Conservation (phyloP, 2,329 filamentous ascomycete species). For the Gaeumannomyces sp. region DNA sequence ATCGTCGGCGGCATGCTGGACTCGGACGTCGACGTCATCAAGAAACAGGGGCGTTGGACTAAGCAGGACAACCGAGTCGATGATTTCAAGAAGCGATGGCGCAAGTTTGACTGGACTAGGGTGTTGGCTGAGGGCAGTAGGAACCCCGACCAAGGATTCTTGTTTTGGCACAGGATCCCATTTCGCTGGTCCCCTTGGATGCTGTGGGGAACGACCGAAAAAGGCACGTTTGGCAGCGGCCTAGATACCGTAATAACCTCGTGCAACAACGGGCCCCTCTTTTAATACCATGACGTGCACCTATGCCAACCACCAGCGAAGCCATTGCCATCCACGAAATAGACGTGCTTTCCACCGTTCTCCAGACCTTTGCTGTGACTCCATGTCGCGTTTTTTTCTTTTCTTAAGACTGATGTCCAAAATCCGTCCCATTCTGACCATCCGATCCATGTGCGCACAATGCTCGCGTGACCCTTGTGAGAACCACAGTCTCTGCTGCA, state of each 20-base stretch:
- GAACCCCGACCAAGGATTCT: not conserved
- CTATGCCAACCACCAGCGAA: too few species aligned
- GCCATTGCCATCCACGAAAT: too few species aligned
- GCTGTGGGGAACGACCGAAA: not conserved
- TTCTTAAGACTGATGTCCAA: too few species aligned
- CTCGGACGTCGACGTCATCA: slow-evolving; percentile 72
- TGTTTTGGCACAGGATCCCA: not conserved
- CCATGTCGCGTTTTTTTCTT: too few species aligned
- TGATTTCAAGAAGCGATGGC: slow-evolving; percentile 77
- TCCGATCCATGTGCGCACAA: too few species aligned
- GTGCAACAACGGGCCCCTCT: too few species aligned
- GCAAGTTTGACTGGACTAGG: slow-evolving; percentile 82
- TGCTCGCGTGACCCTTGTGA: too few species aligned
- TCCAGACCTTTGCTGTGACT: too few species aligned
- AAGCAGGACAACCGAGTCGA: slow-evolving; percentile 65
- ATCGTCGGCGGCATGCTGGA: slow-evolving; percentile 90
- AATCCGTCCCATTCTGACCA: too few species aligned
- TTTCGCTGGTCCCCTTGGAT: not conserved
- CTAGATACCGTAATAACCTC: not conserved
- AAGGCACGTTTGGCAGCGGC: not conserved
- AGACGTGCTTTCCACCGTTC: too few species aligned
- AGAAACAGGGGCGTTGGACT: slow-evolving; percentile 83
- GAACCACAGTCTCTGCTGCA: too few species aligned
- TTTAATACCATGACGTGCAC: too few species aligned
- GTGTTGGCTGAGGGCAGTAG: slow-evolving; percentile 38